Evolutionary conservation across 176 grass and related monocot species (phyloP).

Genomic region (Secale cereale): DNA sequence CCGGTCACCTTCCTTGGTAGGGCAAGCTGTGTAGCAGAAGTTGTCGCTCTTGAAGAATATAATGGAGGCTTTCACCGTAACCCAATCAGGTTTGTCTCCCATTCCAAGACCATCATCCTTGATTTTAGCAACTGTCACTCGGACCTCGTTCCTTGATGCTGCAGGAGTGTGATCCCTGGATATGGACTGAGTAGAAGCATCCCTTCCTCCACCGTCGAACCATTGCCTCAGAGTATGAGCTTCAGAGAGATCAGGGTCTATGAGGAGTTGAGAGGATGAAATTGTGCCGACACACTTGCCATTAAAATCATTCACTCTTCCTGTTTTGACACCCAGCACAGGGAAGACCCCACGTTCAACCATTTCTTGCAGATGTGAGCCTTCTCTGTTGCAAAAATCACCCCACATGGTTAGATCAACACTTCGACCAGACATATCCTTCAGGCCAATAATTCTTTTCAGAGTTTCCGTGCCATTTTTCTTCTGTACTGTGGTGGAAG

Average conservation of each 20-base stretch:
- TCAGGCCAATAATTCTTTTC: conserved; percentile 71
- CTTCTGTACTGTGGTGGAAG: conserved; percentile 69
- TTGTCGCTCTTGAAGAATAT: conserved; percentile 80
- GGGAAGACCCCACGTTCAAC: conserved; percentile 54
- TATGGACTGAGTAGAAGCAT: conserved; percentile 75
- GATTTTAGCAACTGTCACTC: conserved; percentile 69
- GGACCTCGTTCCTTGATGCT: conserved; percentile 55
- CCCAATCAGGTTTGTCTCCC: conserved; percentile 77
- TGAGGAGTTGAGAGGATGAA: conserved; percentile 75
- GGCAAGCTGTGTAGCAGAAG: conserved; percentile 88
- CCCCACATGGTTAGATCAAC: conserved; percentile 97
- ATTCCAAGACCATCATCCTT: conserved; percentile 88
- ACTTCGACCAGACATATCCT: conserved; percentile 79
- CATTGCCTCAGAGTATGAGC: conserved; percentile 66
- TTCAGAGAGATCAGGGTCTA: conserved; percentile 80
- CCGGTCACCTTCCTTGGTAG: conserved; percentile 67
- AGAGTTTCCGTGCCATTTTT: conserved; percentile 97
- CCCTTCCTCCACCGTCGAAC: conserved; percentile 80
- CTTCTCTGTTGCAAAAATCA: conserved; percentile 95
- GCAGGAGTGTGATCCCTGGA: conserved; percentile 67
- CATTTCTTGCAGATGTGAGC: conserved; percentile 63
- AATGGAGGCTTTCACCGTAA: conserved; percentile 69
- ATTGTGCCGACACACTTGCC: conserved; percentile 93
- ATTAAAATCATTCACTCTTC: conserved; percentile 92
- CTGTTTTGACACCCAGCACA: conserved; percentile 78